Conservation (phyloP, 768 basidiomycete species). For the Gloeopeniophorella convolvens region DNA sequence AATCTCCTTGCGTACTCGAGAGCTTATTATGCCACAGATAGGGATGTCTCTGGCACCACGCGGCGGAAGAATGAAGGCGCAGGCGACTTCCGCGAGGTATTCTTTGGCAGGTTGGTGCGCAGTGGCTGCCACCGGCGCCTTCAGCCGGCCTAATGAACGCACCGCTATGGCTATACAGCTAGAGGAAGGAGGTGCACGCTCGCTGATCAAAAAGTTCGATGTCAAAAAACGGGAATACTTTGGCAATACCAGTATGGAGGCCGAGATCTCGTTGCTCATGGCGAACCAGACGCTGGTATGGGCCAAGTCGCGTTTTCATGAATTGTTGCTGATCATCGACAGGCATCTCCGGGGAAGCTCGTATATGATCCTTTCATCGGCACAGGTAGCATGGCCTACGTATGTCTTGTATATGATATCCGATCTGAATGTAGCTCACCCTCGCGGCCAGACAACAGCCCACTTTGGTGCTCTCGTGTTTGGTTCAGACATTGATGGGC, state of each 20-base stretch:
- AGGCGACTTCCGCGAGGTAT: slow-evolving; percentile 62
- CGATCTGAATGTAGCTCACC: not conserved
- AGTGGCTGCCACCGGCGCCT: not conserved
- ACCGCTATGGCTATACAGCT: slow-evolving; percentile 33
- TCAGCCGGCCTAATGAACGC: not conserved
- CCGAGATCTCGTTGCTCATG: slow-evolving; percentile 93
- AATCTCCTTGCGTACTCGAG: slow-evolving; percentile 1
- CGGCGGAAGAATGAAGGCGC: slow-evolving; percentile 51
- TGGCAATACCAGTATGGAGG: slow-evolving; percentile 98
- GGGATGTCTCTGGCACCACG: slow-evolving; percentile 40
- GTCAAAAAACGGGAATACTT: slow-evolving; percentile 88
- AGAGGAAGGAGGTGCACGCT: slow-evolving; percentile 59
- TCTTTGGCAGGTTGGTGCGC: slow-evolving; percentile 84
- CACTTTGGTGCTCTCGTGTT: slow-evolving; percentile 83
- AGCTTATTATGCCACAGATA: slow-evolving; percentile 33
- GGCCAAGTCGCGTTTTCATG: not conserved
- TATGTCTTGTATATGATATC: slow-evolving; percentile 29
- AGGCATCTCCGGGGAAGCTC: slow-evolving; percentile 85
- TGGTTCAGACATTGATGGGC: slow-evolving; percentile 95
- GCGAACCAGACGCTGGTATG: slow-evolving; percentile 87
- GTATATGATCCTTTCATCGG: slow-evolving; percentile 96
- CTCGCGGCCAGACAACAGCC: slow-evolving; percentile 57
- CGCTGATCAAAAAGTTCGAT: slow-evolving; percentile 63
- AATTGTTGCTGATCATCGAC: not conserved
- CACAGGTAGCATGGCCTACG: slow-evolving; percentile 88